Base-by-base conservation (phyloP, 176 grass and related monocot genomes). In the Oryza glaberrima region DNA sequence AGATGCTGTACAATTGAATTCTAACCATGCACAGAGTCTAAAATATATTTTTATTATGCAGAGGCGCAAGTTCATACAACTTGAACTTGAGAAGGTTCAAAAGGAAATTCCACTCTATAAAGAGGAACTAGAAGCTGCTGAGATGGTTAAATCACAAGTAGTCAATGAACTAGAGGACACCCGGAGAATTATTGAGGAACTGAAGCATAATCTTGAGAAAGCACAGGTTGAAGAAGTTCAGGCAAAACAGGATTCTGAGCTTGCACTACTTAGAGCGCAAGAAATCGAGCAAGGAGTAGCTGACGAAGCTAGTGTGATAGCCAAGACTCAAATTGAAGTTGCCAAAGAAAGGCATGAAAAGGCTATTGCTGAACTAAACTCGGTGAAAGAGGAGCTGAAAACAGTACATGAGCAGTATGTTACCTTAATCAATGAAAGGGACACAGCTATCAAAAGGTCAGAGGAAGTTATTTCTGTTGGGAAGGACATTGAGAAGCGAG, bases 201-300 rank as follows among this genome's bases (percentile, higher is more conserved):
- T 98, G 61, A 95, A 98, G 79, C 87, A 92, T 86, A 81, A 86
- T 86, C 77, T 98, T 76, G 96, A 98, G 79, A 98, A 87, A 77
- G 85, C 81, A 72, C 96, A 90, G 77, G 87, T 85, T 86, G 96
- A 94, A 86, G 96, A 98, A 73, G 88, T 84, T 84, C 93, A 94
- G 76, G 91, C 93, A 82, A 91, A 88, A 82, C 93, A 98, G 54
- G 96, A 98, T 76, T 93, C 85, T 6, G 93, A 95, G 77, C 84
- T 98, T 63, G 93, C 93, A 54, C 91, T 90, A 75, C 76, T 93
- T 68, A 90, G 95, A 80, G 87, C 83, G 5, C 79, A 92, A 78
- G 96, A 98, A 86, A 87, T 98, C 69, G 92, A 94, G 82, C 80
- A 84, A 15, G 95, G 95, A 78, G 87, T 98, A 77, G 80, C 84